Percentiles rank a stretch among this genome's conserved stretches.
Evolutionary conservation across 257 asterid species (phyloP).

Genomic region (Solanum chmielewskii): DNA sequence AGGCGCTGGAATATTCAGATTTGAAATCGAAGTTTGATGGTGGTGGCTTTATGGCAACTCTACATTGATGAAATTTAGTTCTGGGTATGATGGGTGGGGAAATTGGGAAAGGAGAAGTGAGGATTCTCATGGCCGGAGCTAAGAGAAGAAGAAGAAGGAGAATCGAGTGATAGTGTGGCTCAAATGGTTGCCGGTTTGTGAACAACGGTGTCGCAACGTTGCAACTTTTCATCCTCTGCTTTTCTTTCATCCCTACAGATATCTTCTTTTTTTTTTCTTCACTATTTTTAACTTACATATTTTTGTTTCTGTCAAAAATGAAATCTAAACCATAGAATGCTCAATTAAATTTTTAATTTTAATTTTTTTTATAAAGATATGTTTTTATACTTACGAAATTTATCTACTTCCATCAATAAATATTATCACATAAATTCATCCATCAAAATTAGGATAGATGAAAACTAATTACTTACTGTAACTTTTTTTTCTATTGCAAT

Average conservation of each 20-base stretch:
- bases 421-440: too few relatives aligned
- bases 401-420: too few relatives aligned
- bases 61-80: neutral
- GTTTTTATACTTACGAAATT: too few relatives aligned
- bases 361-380: too few relatives aligned
- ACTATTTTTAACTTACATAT: too few relatives aligned
- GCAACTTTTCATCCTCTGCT: neutral
- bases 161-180: neutral
- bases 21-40: conserved; percentile 63
- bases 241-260: neutral
- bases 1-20: conserved; percentile 31
- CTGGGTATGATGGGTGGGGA: neutral
- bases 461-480: too few relatives aligned
- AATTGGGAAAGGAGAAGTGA: neutral
- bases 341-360: too few relatives aligned
- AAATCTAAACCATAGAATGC: too few relatives aligned
- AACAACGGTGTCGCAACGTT: neutral
- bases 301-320: too few relatives aligned
- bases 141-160: neutral
- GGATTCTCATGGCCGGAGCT: neutral
- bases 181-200: neutral
- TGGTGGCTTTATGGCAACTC: conserved; percentile 39
- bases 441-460: neutral
- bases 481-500: too few relatives aligned
- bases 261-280: too few relatives aligned